phyloP scores from a whole-genome alignment of 805 yeast species.

The Pichia manshurica region DNA sequence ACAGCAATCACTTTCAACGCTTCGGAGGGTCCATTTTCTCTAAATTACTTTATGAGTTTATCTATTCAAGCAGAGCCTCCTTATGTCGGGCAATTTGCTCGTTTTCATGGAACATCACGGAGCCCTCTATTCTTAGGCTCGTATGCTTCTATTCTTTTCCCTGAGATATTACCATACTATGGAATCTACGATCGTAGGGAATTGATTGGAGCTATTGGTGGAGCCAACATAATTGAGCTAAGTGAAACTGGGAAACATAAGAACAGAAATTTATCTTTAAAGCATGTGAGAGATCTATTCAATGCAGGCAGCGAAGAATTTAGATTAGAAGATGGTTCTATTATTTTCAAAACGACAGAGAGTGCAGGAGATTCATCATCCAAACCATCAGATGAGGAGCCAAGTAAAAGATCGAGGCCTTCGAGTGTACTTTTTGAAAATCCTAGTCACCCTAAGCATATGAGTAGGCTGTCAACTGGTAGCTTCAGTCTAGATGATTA shows the following conservation, averaged over 20 bases:
- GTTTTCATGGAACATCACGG: conserved; percentile 40
- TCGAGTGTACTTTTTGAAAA: conserved; percentile 32
- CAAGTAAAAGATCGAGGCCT: conserved; percentile 25
- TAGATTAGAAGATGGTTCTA: conserved; percentile 42
- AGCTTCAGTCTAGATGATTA: conserved; percentile 32
- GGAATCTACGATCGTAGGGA: conserved; percentile 49
- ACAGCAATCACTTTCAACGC: conserved; percentile 42
- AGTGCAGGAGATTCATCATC: neutral
- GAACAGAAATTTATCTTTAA: conserved; percentile 43
- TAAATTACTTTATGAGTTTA: conserved; percentile 52
- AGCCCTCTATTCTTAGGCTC: conserved; percentile 58
- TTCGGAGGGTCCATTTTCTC: conserved; percentile 37
- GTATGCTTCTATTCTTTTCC: conserved; percentile 59
- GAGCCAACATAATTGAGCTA: conserved; percentile 18
- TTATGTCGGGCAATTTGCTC: conserved; percentile 37
- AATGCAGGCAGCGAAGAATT: conserved; percentile 55
- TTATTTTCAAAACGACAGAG: conserved; percentile 52
- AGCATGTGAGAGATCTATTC: conserved; percentile 56
- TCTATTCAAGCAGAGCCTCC: conserved; percentile 66
- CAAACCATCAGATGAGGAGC: conserved; percentile 18
- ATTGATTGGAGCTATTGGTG: conserved; percentile 51
- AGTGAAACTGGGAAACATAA: conserved; percentile 3
- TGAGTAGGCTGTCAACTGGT: conserved; percentile 31
- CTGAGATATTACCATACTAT: conserved; percentile 49
- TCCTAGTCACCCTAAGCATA: conserved; percentile 24